phyloP scores from a whole-genome alignment of 1,284 basidiomycete genomes.

The Cryptococcus sp. region DNA sequence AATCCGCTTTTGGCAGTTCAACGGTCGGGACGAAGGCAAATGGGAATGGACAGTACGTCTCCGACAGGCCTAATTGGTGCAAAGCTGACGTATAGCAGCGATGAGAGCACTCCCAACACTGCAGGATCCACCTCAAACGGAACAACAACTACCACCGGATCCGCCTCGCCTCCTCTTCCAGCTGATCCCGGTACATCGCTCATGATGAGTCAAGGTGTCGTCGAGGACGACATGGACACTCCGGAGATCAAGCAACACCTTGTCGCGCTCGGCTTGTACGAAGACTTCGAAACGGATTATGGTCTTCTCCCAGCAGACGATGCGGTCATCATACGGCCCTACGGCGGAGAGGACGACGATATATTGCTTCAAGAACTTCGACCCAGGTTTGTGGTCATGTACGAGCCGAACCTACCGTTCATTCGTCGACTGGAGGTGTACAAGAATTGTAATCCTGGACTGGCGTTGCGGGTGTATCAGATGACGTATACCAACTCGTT shows the following conservation, averaged over 20 bases:
- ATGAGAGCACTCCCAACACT: too few relatives aligned
- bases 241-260: constrained; percentile 8
- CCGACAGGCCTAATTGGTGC: too few relatives aligned
- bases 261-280: constrained; percentile 24
- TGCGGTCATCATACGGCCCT: constrained; percentile 78
- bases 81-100: too few relatives aligned
- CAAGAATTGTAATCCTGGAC: constrained; percentile 68
- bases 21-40: too few relatives aligned
- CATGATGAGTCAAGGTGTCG: constrained; percentile 26
- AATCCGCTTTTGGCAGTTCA: constrained; percentile 35
- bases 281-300: constrained; percentile 70
- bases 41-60: too few relatives aligned
- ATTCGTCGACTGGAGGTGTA: constrained; percentile 90
- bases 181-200: constrained; percentile 17
- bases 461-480: constrained; percentile 88
- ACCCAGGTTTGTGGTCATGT: constrained; percentile 90
- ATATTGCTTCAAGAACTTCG: constrained; percentile 77
- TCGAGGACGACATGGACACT: constrained; percentile 35
- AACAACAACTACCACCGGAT: background rate
- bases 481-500: constrained; percentile 87
- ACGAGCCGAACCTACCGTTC: constrained; percentile 90
- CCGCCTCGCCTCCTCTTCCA: constrained; percentile 3
- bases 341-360: constrained; percentile 90
- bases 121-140: too few relatives aligned
- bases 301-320: constrained; percentile 75